These are phyloP conservation scores for Cyberlindnera sargentensis DNA, from an alignment of 805 yeast genomes.

Conservation along the genomic window DNA sequence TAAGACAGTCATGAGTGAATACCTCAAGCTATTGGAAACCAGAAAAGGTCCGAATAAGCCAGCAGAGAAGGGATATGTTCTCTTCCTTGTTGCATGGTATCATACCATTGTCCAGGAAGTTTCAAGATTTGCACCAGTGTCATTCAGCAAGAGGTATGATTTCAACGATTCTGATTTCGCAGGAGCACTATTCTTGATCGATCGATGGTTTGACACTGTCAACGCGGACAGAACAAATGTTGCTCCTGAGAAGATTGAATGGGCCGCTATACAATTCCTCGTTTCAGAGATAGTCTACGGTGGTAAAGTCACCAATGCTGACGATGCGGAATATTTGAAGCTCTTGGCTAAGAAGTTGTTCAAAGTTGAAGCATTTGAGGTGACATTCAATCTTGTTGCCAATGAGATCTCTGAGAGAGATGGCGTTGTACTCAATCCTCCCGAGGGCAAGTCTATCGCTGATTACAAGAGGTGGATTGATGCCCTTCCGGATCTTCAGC, in stretches of 20 bases:
- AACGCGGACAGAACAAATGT: conserved; percentile 27
- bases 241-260: conserved; percentile 43
- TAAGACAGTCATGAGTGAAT: conserved; percentile 33
- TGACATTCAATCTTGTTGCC: conserved; percentile 35
- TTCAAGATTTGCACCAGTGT: conserved; percentile 51
- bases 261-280: conserved; percentile 44
- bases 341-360: conserved; percentile 34
- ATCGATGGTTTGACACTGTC: conserved; percentile 30
- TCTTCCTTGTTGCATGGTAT: conserved; percentile 59
- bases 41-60: conserved; percentile 1
- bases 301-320: conserved; percentile 41
- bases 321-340: conserved; percentile 34
- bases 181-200: conserved; percentile 39
- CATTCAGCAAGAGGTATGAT: conserved; percentile 57
- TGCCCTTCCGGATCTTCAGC: conserved; percentile 43
- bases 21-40: conserved; percentile 20
- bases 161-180: conserved; percentile 67
- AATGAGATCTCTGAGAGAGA: conserved; percentile 14
- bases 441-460: conserved; percentile 36
- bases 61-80: conserved; percentile 40
- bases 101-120: conserved; percentile 60
- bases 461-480: conserved; percentile 43
- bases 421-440: conserved; percentile 25
- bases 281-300: conserved; percentile 58
- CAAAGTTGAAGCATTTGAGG: conserved; percentile 31